These are phyloP conservation scores for Cercospora sp. DNA, from an alignment of 2,329 filamentous ascomycete species.

Conservation along the genomic window DNA sequence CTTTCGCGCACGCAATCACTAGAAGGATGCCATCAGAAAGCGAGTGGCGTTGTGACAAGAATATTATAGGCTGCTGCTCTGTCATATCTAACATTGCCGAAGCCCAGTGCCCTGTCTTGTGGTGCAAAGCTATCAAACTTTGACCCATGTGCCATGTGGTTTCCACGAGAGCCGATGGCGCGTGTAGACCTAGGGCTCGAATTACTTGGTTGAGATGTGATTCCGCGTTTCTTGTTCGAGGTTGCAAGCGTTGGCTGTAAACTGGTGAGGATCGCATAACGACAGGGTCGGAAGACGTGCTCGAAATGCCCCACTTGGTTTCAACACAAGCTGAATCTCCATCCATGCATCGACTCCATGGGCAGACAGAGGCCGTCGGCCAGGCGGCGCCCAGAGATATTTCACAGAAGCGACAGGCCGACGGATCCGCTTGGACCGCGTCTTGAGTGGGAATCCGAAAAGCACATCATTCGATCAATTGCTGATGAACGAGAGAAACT, in stretches of 20 bases:
- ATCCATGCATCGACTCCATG: neutral
- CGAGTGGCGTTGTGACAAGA: neutral
- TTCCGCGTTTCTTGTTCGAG: neutral
- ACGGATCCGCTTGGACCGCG: neutral
- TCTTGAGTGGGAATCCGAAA: neutral
- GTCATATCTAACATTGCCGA: constrained; percentile 4
- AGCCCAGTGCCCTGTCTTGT: neutral
- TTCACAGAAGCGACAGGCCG: constrained; percentile 15
- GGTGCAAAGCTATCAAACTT: constrained; percentile 8
- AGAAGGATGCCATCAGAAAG: constrained; percentile 9
- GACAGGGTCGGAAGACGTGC: constrained; percentile 14
- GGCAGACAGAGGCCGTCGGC: neutral
- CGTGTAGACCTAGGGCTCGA: neutral
- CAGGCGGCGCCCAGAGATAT: neutral
- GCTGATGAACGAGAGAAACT: neutral
- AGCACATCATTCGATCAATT: constrained; percentile 4
- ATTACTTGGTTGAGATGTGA: neutral
- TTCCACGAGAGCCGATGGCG: constrained; percentile 15
- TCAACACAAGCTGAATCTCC: neutral
- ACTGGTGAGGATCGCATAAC: constrained; percentile 4
- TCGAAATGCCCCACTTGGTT: constrained; percentile 7
- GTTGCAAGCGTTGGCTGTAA: neutral
- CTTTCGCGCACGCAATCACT: neutral
- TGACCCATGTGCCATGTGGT: constrained; percentile 20
- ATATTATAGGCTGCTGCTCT: neutral